A percentile compares a stretch with the other conserved stretches of the same genome.
Evolutionary conservation across 1,284 basidiomycete species (phyloP).

Genomic region (Moesziomyces sp.): DNA sequence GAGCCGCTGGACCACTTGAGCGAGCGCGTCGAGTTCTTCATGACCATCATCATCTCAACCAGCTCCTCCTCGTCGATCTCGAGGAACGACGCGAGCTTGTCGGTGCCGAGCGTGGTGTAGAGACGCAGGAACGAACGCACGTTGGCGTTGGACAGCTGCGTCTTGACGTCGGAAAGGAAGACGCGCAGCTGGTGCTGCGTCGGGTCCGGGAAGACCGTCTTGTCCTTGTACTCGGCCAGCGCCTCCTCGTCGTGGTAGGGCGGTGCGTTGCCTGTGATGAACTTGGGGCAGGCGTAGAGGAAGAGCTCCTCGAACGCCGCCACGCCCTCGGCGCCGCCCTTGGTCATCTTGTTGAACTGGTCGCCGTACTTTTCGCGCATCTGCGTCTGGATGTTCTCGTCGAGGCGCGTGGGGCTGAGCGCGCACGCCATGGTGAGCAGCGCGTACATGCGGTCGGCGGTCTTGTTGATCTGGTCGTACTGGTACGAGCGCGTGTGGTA

Average conservation of each 20-base stretch:
- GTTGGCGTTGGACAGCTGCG: slow-evolving; percentile 82
- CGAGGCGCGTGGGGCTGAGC: slow-evolving; percentile 84
- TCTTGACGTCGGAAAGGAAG: slow-evolving; percentile 82
- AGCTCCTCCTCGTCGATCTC: slow-evolving; percentile 89
- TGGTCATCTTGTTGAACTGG: slow-evolving; percentile 83
- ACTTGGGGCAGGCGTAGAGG: slow-evolving; percentile 93
- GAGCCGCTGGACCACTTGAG: slow-evolving; percentile 76
- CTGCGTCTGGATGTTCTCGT: slow-evolving; percentile 92
- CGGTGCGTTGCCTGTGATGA: slow-evolving; percentile 86
- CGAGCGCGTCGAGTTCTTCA: slow-evolving; percentile 80
- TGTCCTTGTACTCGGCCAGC: slow-evolving; percentile 73
- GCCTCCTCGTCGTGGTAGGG: slow-evolving; percentile 86
- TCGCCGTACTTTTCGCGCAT: slow-evolving; percentile 94
- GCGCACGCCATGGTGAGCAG: slow-evolving; percentile 92
- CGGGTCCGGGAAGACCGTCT: slow-evolving; percentile 74
- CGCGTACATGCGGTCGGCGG: slow-evolving; percentile 96
- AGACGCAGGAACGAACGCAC: slow-evolving; percentile 91
- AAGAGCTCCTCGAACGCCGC: slow-evolving; percentile 93
- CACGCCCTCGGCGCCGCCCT: slow-evolving; percentile 75
- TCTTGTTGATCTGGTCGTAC: slow-evolving; percentile 98
- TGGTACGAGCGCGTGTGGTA: slow-evolving; percentile 96
- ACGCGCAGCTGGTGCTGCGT: slow-evolving; percentile 84
- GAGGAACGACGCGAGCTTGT: slow-evolving; percentile 90
- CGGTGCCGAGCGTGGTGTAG: slow-evolving; percentile 91
- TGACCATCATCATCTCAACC: slow-evolving; percentile 94